Conservation (phyloP, 78 protist genomes). For the Cavenderia fasciculata region DNA sequence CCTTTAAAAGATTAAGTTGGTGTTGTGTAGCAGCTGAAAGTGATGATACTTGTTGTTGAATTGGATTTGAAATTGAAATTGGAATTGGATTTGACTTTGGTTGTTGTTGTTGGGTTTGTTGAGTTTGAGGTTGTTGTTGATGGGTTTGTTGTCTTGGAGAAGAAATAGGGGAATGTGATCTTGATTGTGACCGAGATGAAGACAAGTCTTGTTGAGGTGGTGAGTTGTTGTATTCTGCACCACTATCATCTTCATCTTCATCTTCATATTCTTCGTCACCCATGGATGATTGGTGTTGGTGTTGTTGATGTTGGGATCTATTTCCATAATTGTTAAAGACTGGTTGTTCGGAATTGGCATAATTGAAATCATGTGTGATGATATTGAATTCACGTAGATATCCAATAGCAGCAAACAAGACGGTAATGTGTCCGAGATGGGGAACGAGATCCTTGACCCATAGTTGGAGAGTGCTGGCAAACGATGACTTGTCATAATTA, state of each 20-base stretch:
- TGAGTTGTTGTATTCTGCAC: background rate
- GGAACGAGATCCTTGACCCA: slow-evolving; percentile 72
- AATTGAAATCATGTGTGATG: slow-evolving; percentile 5
- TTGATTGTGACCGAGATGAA: background rate
- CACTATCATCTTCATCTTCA: background rate
- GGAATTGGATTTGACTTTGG: background rate
- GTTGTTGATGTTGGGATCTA: background rate
- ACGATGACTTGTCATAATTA: slow-evolving; percentile 60
- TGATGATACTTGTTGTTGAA: background rate
- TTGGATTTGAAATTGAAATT: background rate
- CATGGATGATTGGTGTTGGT: background rate
- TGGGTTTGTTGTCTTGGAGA: background rate
- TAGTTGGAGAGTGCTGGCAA: slow-evolving; percentile 7
- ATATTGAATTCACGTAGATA: slow-evolving; percentile 62
- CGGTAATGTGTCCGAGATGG: slow-evolving; percentile 49
- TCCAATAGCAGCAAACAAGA: slow-evolving; percentile 76
- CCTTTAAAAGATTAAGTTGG: no score
- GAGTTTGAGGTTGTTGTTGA: slow-evolving; percentile 20
- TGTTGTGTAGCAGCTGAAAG: background rate
- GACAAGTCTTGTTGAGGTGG: background rate
- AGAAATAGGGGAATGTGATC: background rate
- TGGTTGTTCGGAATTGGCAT: slow-evolving; percentile 1
- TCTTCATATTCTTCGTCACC: no score
- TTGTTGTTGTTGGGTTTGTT: background rate
- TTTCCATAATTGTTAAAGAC: slow-evolving; percentile 45